Percentiles rank a stretch among this genome's conserved stretches.
These are phyloP conservation scores for Phytophthora rubi DNA, from an alignment of 352 stramenopile genomes.

Conservation along the genomic window DNA sequence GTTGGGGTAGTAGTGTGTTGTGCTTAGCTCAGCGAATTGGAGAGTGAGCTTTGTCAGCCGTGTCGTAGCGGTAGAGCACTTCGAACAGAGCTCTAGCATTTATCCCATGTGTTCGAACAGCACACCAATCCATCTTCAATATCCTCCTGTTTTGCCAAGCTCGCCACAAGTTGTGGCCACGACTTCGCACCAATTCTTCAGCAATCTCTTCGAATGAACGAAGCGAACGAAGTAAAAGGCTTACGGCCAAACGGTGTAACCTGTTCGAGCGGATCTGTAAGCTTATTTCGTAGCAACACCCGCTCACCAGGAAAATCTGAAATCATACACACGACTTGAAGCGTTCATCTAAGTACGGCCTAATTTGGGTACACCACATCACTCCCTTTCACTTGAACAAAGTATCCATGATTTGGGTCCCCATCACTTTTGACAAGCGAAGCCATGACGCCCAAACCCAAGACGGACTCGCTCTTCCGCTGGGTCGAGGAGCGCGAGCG, in stretches of 20 bases:
- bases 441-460: constrained; percentile 32
- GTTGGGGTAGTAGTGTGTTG: neutral
- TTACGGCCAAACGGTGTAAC: neutral
- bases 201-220: constrained; percentile 1
- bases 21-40: neutral
- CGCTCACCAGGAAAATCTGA: constrained; percentile 1
- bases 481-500: constrained; percentile 74
- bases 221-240: neutral
- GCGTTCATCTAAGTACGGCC: neutral
- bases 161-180: neutral
- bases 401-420: neutral
- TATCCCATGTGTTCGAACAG: constrained; percentile 3
- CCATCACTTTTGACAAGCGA: neutral
- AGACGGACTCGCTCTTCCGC: constrained; percentile 77
- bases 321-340: neutral
- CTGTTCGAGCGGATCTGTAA: neutral
- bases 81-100: neutral
- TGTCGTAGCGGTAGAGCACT: neutral
- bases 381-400: neutral
- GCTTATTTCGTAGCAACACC: neutral
- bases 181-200: neutral
- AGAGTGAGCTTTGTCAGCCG: neutral
- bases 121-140: constrained; percentile 2
- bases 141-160: constrained; percentile 1
- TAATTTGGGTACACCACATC: constrained; percentile 7